Base-by-base conservation (phyloP, 1,284 basidiomycete species). In the Trametes versicolor region DNA sequence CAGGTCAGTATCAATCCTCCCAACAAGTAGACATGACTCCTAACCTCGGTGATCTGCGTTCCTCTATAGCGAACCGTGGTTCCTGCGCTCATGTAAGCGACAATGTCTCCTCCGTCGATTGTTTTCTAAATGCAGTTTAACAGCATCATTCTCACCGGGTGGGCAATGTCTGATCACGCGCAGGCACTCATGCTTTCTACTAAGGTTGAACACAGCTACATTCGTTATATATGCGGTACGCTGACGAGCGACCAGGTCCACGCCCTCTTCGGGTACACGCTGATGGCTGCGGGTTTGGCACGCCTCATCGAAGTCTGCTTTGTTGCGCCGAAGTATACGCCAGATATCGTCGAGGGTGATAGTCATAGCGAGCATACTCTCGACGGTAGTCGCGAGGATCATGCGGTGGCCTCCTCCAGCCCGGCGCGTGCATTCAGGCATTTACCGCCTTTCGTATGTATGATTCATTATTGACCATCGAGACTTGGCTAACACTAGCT, bases 161-260 rank as follows among this genome's bases (percentile, higher is more conserved):
- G 95, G 92, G 96, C 93, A 0, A 97, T 98, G 95, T 93, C 93
- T 4, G 90, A 93, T 47, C 97, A 98, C 71, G 87, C 87, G 2
- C 97, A 98, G 80, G 88, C 87, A 10, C 81, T 96, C 58, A 91
- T 90, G 87, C 83, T 97, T 53, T 94, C 93, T 0, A 93, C 94
- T 2, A 91, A 89, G 81, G 92, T 93, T 32, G 68, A 69, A 17
- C 7, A 23, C 65, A 4, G 1, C 4, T 9, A 13, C 5, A 36
- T 19, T 32, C 10, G 8, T 9, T 7, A n/a, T 5, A 17, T 29
- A 27, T 15, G 23, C 21, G 2, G 0, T 27, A 4, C n/a, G 15
- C 10, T 54, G 32, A 49, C 3, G n/a, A 13, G 9, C n/a, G 2
- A 32, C 9, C 71, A 93, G 90, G 91, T 97, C 2, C 96, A 98